Conservation (phyloP, 495 filamentous ascomycete species). For the Penicillium antarcticum region DNA sequence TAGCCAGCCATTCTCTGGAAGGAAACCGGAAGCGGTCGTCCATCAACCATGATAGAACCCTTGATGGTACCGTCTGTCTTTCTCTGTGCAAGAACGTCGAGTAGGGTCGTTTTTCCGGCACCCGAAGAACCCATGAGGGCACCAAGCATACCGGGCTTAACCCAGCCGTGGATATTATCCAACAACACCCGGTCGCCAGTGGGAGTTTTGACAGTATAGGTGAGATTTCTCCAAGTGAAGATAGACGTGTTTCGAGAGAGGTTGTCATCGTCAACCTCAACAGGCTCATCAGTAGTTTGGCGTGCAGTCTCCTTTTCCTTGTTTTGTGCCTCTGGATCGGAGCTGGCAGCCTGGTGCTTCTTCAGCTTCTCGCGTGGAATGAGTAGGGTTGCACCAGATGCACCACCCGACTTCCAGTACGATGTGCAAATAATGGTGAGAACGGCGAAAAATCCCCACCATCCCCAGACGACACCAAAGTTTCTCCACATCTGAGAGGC, state of each 20-base stretch:
- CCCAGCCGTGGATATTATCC: constrained; percentile 83
- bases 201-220: constrained; percentile 49
- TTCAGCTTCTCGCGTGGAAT: constrained; percentile 39
- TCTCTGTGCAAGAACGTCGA: constrained; percentile 56
- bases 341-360: constrained; percentile 10
- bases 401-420: constrained; percentile 29
- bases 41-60: constrained; percentile 84
- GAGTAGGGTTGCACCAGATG: constrained; percentile 25
- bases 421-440: constrained; percentile 32
- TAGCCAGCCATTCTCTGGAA: constrained; percentile 72
- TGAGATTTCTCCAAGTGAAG: constrained; percentile 60
- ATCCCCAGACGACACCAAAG: constrained; percentile 41
- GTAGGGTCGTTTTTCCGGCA: constrained; percentile 60
- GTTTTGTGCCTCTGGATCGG: constrained; percentile 27
- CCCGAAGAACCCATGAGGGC: constrained; percentile 70
- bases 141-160: constrained; percentile 78
- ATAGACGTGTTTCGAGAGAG: constrained; percentile 50
- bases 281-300: constrained; percentile 1
- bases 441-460: constrained; percentile 36
- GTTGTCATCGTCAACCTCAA: constrained; percentile 12
- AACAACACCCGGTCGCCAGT: constrained; percentile 51
- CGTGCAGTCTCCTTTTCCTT: constrained; percentile 15
- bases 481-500: constrained; percentile 43
- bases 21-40: constrained; percentile 66
- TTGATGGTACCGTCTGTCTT: constrained; percentile 83